A percentile compares a stretch with the other conserved stretches of the same genome.
Evolutionary conservation across 768 basidiomycete genomes (phyloP).

Genomic region (Mycena metata): DNA sequence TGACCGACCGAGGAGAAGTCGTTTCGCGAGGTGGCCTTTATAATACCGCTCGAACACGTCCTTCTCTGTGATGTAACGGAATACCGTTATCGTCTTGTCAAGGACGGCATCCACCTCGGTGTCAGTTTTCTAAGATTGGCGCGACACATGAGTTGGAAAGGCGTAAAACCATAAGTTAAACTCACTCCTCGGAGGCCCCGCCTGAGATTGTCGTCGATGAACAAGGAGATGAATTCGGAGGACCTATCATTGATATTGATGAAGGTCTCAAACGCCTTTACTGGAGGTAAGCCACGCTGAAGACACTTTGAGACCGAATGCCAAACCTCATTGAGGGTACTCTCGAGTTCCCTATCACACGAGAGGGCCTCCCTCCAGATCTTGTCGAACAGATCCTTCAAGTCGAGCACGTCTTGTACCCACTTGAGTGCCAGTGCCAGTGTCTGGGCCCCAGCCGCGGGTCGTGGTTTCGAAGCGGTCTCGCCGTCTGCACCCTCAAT

Average conservation of each 20-base stretch:
- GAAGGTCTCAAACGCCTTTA: conserved; percentile 92
- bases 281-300: conserved; percentile 2
- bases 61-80: conserved; percentile 94
- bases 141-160: conserved; percentile 25
- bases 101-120: conserved; percentile 89
- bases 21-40: conserved; percentile 94
- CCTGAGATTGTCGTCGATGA: conserved; percentile 96
- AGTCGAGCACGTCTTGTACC: conserved; percentile 91
- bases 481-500: conserved; percentile 53
- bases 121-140: conserved; percentile 84
- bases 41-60: conserved; percentile 99
- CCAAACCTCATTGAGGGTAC: conserved; percentile 84
- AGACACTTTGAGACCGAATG: conserved; percentile 30
- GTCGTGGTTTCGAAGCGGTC: conserved; percentile 58
- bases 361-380: conserved; percentile 81
- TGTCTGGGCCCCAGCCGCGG: conserved; percentile 58
- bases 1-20: conserved; percentile 87
- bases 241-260: conserved; percentile 90
- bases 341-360: conserved; percentile 83
- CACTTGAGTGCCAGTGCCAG: conserved; percentile 82
- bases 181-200: conserved; percentile 94
- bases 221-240: conserved; percentile 95
- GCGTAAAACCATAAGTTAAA: conserved; percentile 24
- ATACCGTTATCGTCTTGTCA: conserved; percentile 96
- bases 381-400: conserved; percentile 92